Evolutionary conservation across 2,329 filamentous ascomycete genomes (phyloP).

Genomic region (Endoconidiophora laricicola): DNA sequence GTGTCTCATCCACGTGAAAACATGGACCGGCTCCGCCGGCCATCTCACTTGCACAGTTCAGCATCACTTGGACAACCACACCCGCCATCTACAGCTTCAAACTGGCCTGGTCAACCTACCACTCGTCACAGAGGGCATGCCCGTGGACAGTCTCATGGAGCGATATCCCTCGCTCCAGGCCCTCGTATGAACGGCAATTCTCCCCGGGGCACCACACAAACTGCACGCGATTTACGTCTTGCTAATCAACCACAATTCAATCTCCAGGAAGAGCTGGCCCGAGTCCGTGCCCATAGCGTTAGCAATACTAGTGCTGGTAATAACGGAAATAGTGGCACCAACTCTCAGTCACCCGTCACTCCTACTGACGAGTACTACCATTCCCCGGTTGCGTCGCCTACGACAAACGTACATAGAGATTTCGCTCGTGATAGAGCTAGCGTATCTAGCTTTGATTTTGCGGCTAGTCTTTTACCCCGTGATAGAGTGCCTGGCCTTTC

Average conservation of each 20-base stretch:
- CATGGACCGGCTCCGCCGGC: slow-evolving; percentile 7
- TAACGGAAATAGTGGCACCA: slow-evolving; percentile 4
- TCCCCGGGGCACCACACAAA: neutral
- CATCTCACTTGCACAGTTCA: neutral
- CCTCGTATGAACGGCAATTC: neutral
- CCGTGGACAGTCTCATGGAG: slow-evolving; percentile 10
- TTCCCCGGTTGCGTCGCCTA: slow-evolving; percentile 8
- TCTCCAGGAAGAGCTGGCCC: slow-evolving; percentile 8
- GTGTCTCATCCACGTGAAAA: slow-evolving; percentile 9
- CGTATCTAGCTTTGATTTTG: slow-evolving; percentile 12
- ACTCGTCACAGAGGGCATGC: slow-evolving; percentile 3
- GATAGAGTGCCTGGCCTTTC: neutral
- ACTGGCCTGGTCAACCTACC: neutral
- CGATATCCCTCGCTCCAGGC: neutral
- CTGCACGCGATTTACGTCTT: slow-evolving; percentile 4
- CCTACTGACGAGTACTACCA: slow-evolving; percentile 11
- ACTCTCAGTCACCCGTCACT: slow-evolving; percentile 11
- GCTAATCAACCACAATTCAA: slow-evolving; percentile 8
- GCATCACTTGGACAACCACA: neutral
- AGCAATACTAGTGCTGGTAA: slow-evolving; percentile 1
- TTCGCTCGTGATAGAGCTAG: slow-evolving; percentile 7
- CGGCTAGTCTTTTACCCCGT: neutral
- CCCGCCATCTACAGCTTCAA: neutral
- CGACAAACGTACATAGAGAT: neutral
- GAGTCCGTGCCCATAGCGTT: slow-evolving; percentile 1